Evolutionary conservation across 1,284 basidiomycete species (phyloP), one percentile per base, ranked within the genome.

Genomic region (Irpex sp.): DNA sequence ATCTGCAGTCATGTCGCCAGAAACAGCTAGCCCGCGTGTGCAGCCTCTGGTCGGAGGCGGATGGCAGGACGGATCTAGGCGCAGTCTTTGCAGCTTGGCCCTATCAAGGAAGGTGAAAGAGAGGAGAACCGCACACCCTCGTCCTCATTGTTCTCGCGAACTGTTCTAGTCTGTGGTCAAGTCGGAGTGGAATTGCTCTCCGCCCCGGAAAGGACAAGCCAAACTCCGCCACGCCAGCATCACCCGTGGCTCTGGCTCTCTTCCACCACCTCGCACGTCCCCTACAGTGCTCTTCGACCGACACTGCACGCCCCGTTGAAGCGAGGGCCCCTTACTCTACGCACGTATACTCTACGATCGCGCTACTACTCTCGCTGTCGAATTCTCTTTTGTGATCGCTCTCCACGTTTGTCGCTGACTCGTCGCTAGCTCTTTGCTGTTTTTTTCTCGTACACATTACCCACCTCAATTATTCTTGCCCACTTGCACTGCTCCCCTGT

Each of bases 371-470:
- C 69, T 76, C 71, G 76, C 75, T 76, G 71, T 77, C 73, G 72
- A 71, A 65, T 68, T 66, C 65, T 65, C 70, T 70, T 74, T 68
- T 69, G 70, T 68, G 70, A 70, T 76, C 72, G 75, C 75, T 76
- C 71, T 75, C 70, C 70, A 69, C 68, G 66, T 70, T 75, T 72
- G 69, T 72, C 73, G 71, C 73, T 75, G 69, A 75, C 72, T 71
- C 66, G 71, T 74, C 71, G 72, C 73, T 73, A 67, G 69, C 70
- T 71, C 68, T 68, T 73, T 66, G 65, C 66, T 62, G 68, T 71
- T 68, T 70, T 71, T 69, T 70, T 70, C 67, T 68, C 61, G 17
- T 61, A 17, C 19, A 55, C 49, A 55, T 17, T 61, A 17, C 19
- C 21, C 49, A 55, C 53, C 53, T 15, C 53, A 17, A 6, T n/a